These are phyloP conservation scores for Coleophoma crateriformis DNA, from an alignment of 2,329 filamentous ascomycete genomes.

Conservation along the genomic window DNA sequence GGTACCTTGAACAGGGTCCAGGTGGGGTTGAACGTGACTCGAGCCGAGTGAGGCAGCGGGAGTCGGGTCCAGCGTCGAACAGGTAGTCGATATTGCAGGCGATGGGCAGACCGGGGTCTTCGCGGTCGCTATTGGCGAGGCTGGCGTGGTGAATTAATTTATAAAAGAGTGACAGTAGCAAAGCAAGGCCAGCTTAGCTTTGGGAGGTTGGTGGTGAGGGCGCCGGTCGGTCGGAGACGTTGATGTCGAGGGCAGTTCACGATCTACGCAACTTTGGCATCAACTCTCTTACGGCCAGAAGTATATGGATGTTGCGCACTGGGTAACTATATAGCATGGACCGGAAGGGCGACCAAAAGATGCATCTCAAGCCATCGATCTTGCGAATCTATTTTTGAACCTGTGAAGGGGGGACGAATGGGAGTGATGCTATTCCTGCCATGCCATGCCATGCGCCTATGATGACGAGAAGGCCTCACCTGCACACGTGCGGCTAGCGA, in stretches of 20 bases:
- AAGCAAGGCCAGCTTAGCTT: constrained; percentile 29
- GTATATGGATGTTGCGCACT: constrained; percentile 13
- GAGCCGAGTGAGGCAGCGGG: constrained; percentile 11
- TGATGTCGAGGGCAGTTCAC: too few species aligned
- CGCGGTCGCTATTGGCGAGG: constrained; percentile 26
- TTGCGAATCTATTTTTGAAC: constrained; percentile 38
- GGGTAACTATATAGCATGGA: constrained; percentile 22
- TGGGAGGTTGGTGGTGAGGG: constrained; percentile 20
- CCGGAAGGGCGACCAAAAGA: constrained; percentile 4
- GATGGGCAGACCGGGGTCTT: constrained; percentile 19
- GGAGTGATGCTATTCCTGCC: constrained; percentile 32
- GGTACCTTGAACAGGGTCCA: constrained; percentile 11
- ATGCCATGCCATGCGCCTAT: constrained; percentile 24
- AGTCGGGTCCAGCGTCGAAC: constrained; percentile 8
- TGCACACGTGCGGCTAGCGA: constrained; percentile 25
- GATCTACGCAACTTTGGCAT: constrained; percentile 17
- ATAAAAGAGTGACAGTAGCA: constrained; percentile 30
- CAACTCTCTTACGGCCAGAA: constrained; percentile 15
- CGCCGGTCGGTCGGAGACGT: constrained; percentile 1
- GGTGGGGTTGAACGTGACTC: constrained; percentile 23
- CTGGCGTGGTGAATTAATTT: constrained; percentile 32
- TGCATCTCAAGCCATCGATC: constrained; percentile 19
- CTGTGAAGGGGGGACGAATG: constrained; percentile 15
- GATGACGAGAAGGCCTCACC: constrained; percentile 16
- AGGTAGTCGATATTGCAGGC: constrained; percentile 13